Percentiles rank a stretch among this genome's conserved stretches.
These are phyloP conservation scores for Pezizomycotina sp. DNA, from an alignment of 2,329 filamentous ascomycete species.

Conservation along the genomic window DNA sequence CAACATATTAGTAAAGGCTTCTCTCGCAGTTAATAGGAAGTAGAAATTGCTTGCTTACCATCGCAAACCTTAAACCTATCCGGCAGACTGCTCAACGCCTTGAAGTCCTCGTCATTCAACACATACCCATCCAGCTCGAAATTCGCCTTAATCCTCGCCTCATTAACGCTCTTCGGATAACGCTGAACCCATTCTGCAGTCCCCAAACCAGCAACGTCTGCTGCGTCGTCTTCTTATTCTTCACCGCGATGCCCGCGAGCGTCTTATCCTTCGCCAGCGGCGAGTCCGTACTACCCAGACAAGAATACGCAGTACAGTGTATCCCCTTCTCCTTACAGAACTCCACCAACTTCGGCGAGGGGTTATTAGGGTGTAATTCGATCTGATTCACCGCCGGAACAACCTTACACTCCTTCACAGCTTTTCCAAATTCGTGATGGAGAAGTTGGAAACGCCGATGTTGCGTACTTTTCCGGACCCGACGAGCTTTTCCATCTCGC, in stretches of 20 bases:
- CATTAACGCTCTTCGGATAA: constrained; percentile 75
- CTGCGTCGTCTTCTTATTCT: constrained; percentile 52
- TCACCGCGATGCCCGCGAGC: constrained; percentile 45
- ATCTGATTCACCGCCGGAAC: constrained; percentile 61
- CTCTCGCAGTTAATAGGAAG: neutral
- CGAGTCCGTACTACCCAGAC: constrained; percentile 49
- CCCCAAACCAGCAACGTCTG: constrained; percentile 71
- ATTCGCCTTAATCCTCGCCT: constrained; percentile 58
- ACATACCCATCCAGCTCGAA: constrained; percentile 59
- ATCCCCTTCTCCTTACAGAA: constrained; percentile 60
- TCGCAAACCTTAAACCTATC: constrained; percentile 71
- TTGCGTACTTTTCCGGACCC: constrained; percentile 56
- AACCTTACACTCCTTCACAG: constrained; percentile 50
- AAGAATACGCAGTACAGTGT: constrained; percentile 58
- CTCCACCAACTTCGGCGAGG: constrained; percentile 59
- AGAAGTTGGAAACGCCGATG: constrained; percentile 79
- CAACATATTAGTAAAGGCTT: neutral
- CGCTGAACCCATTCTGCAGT: constrained; percentile 60
- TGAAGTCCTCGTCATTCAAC: constrained; percentile 55
- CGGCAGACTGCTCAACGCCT: constrained; percentile 47
- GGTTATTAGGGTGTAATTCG: constrained; percentile 66
- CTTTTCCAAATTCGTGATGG: constrained; percentile 61
- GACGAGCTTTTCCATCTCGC: constrained; percentile 53
- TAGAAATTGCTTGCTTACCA: constrained; percentile 57
- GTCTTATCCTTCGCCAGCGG: constrained; percentile 51